Percentiles rank a stretch among this genome's conserved stretches.
These are phyloP conservation scores for Rusavskia elegans DNA, from an alignment of 495 filamentous ascomycete genomes.

Conservation along the genomic window DNA sequence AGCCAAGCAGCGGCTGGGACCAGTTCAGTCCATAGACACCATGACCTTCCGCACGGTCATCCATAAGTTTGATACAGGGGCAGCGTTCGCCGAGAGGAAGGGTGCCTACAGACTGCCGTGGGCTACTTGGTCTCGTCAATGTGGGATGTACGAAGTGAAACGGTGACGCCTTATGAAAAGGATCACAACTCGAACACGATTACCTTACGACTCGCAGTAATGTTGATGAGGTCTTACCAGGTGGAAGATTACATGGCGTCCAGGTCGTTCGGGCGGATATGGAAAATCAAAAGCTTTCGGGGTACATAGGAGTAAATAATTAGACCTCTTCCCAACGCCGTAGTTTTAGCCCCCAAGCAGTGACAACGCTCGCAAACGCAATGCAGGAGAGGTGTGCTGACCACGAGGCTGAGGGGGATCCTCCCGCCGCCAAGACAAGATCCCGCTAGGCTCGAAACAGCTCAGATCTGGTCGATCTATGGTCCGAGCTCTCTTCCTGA, in stretches of 20 bases:
- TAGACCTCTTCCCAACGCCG: background rate
- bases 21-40: constrained; percentile 10
- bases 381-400: no score
- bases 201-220: no score
- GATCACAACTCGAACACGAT: no score
- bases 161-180: background rate
- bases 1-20: constrained; percentile 3
- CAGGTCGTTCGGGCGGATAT: background rate
- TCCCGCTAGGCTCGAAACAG: background rate
- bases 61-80: constrained; percentile 9
- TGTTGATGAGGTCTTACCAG: no score
- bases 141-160: background rate
- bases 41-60: constrained; percentile 19
- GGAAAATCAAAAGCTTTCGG: background rate
- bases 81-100: no score
- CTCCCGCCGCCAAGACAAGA: background rate
- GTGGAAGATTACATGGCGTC: background rate
- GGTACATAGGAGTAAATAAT: background rate
- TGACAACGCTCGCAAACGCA: no score
- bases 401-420: background rate
- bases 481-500: background rate
- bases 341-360: no score
- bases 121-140: background rate
- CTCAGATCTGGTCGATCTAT: background rate
- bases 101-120: no score